Base-by-base conservation (phyloP, 148 eudicot species). In the Selenicereus undatus region DNA sequence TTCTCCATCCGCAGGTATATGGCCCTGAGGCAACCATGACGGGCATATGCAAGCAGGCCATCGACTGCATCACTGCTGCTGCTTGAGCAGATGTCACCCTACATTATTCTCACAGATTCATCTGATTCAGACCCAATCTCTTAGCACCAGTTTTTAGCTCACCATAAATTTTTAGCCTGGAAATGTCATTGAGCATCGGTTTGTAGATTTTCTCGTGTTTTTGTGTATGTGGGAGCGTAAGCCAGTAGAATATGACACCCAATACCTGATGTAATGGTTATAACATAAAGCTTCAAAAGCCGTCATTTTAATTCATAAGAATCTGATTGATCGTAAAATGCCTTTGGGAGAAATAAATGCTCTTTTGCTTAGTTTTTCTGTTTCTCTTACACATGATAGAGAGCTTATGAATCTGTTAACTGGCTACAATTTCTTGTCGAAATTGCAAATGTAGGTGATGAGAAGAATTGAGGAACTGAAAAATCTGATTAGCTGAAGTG, bases 1-100 rank as follows among this genome's bases (percentile, higher is more conserved):
- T 18, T 77, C 42, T 54, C 62, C 7, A 45, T 66, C 66, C 76
- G 66, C 81, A 88, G 98, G 97, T 94, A 30, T 93, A 93, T 72
- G 98, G 98, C 60, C 98, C 98, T 24, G 98, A 95, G 86, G 95
- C 90, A 82, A 95, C 98, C 56, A 95, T 95, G 98, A 95, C 98
- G 0, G 98, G 98, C 75, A 95, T 95, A 78, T 95, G 98, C 98
- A 95, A 95, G 79, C 95, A 95, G 88, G 97, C 98, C 69, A 95
- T 95, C 74, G 94, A 93, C 79, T 95, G 95, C 90, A 88, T 95
- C 86, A 78, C 84, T 36, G 94, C 87, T 26, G 89, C 96, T 81
- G 97, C 97, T 68, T 95, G 82, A 89, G 24, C 42, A 32, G 29
- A 60, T 43, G 66, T 7, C 54, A 22, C 65, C 24, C 45, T 30